A percentile compares a stretch with the other conserved stretches of the same genome.
Evolutionary conservation across 2,329 filamentous ascomycete genomes (phyloP).

Genomic region (Diatrype stigma): DNA sequence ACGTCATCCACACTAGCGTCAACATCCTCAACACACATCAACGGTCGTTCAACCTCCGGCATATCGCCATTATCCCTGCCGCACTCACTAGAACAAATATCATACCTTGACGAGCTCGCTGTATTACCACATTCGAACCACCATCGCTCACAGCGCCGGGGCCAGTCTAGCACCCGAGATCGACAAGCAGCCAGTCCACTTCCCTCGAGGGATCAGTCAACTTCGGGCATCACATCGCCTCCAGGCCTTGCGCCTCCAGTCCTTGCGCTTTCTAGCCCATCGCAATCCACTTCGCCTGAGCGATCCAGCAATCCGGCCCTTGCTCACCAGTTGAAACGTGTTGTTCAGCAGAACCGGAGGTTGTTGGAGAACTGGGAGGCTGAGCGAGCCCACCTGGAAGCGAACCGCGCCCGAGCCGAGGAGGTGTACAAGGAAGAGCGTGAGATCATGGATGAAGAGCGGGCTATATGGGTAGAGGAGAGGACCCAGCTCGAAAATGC

Average conservation of each 20-base stretch:
- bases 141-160: constrained; percentile 22
- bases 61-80: constrained; percentile 38
- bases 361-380: constrained; percentile 47
- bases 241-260: constrained; percentile 9
- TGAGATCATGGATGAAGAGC: constrained; percentile 48
- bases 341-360: constrained; percentile 21
- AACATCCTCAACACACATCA: constrained; percentile 16
- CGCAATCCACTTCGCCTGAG: constrained; percentile 15
- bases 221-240: constrained; percentile 19
- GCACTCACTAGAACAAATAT: constrained; percentile 27
- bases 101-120: constrained; percentile 33
- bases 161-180: constrained; percentile 14
- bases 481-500: constrained; percentile 37
- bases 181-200: constrained; percentile 27
- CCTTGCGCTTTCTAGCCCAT: constrained; percentile 8
- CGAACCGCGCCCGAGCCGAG: constrained; percentile 48
- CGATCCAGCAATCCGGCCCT: constrained; percentile 9
- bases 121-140: constrained; percentile 16
- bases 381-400: constrained; percentile 50
- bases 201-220: constrained; percentile 18
- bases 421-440: constrained; percentile 54
- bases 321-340: constrained; percentile 10
- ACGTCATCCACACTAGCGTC: too few relatives aligned
- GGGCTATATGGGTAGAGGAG: constrained; percentile 42
- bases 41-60: constrained; percentile 29